phyloP scores from a whole-genome alignment of 495 filamentous ascomycete species.

The Aspergillus mulundensis region DNA sequence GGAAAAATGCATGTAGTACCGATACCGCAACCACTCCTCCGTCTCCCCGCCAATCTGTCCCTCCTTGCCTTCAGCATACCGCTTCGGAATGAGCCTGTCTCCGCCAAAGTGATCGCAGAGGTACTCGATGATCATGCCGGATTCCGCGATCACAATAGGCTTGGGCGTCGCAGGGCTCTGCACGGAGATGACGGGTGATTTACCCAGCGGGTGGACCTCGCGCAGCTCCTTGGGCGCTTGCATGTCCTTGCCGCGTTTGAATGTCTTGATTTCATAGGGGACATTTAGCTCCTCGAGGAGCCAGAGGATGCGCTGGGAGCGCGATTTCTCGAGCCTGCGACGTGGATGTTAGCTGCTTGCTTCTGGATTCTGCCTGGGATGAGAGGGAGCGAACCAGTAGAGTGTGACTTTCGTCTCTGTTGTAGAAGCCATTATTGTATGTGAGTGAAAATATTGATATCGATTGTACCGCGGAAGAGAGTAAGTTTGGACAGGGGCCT shows the following conservation, averaged over 20 bases:
- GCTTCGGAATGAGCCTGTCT: slow-evolving; percentile 56
- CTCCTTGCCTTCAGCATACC: slow-evolving; percentile 49
- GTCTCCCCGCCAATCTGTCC: slow-evolving; percentile 62
- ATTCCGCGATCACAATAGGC: slow-evolving; percentile 73
- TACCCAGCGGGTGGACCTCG: slow-evolving; percentile 78
- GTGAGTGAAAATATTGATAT: background rate
- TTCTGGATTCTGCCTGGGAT: background rate
- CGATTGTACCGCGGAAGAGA: background rate
- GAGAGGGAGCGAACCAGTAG: slow-evolving; percentile 56
- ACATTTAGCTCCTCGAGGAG: slow-evolving; percentile 81
- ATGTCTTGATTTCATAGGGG: slow-evolving; percentile 71
- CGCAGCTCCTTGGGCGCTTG: slow-evolving; percentile 70
- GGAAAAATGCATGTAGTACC: slow-evolving; percentile 76
- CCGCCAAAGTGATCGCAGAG: slow-evolving; percentile 66
- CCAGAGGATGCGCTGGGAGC: slow-evolving; percentile 83
- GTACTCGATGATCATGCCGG: slow-evolving; percentile 74
- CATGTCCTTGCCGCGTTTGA: slow-evolving; percentile 57
- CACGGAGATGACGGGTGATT: slow-evolving; percentile 70
- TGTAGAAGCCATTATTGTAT: slow-evolving; percentile 26
- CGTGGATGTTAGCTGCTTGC: background rate
- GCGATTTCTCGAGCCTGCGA: slow-evolving; percentile 43
- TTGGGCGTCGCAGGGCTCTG: slow-evolving; percentile 39
- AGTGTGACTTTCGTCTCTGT: slow-evolving; percentile 64
- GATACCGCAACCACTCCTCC: slow-evolving; percentile 70
- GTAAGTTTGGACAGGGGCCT: background rate